Percentiles rank a stretch among this genome's conserved stretches.
Conservation (phyloP, 2,329 filamentous ascomycete genomes). For the Fusarium domesticum region DNA sequence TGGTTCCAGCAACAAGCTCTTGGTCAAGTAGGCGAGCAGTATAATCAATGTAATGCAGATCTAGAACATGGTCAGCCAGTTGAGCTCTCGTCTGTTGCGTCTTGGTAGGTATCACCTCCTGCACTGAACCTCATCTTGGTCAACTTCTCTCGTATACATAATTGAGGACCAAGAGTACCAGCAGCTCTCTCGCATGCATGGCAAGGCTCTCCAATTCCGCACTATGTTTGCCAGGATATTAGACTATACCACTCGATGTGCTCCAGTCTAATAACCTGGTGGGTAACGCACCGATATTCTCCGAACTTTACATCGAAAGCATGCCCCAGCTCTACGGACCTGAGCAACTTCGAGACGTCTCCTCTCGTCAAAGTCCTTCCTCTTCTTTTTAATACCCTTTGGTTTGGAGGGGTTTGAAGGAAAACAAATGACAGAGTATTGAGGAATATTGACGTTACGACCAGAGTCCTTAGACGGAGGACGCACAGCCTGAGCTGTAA, state of each 20-base stretch:
- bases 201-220: slow-evolving; percentile 26
- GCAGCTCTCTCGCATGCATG: slow-evolving; percentile 25
- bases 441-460: slow-evolving; percentile 9
- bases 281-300: slow-evolving; percentile 29
- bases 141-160: slow-evolving; percentile 28
- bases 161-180: slow-evolving; percentile 23
- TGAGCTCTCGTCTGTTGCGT: not conserved
- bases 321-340: slow-evolving; percentile 28
- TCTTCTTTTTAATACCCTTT: slow-evolving; percentile 27
- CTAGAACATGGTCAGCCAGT: slow-evolving; percentile 10
- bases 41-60: slow-evolving; percentile 31
- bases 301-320: slow-evolving; percentile 28
- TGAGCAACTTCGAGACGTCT: slow-evolving; percentile 27
- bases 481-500: not conserved
- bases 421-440: slow-evolving; percentile 29
- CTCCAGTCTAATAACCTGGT: not conserved
- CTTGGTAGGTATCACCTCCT: slow-evolving; percentile 15
- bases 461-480: slow-evolving; percentile 4
- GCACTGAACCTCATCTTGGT: slow-evolving; percentile 30
- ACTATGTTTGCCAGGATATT: slow-evolving; percentile 13
- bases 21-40: slow-evolving; percentile 27
- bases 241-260: slow-evolving; percentile 2
- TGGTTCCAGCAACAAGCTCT: slow-evolving; percentile 29
- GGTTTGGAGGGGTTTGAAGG: slow-evolving; percentile 29
- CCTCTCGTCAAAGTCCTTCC: slow-evolving; percentile 27